Percentiles rank a stretch among this genome's conserved stretches.
Conservation (phyloP, 371 early-diverging fungal species). For the Amoeboaphelidium protococcarum region DNA sequence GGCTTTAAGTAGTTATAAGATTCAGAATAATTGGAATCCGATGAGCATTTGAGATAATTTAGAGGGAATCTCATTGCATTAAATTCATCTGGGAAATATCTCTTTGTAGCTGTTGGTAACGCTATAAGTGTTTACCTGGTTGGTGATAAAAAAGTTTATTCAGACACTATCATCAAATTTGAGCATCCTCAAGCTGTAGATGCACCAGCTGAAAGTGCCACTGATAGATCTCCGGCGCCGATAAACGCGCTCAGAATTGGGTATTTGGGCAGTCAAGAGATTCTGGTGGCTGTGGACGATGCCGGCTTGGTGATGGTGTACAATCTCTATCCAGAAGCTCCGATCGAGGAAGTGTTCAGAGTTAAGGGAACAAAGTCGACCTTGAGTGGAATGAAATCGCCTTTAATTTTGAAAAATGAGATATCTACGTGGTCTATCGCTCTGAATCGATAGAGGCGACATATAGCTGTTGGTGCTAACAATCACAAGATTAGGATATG, state of each 20-base stretch:
- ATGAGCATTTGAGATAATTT: too few species aligned
- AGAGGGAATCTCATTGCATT: too few species aligned
- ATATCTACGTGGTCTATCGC: slow-evolving; percentile 33
- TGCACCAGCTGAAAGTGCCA: neutral
- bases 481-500: slow-evolving; percentile 22
- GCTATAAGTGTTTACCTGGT: too few species aligned
- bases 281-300: neutral
- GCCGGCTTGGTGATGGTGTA: neutral
- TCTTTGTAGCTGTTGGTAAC: too few species aligned
- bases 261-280: neutral
- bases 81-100: too few species aligned
- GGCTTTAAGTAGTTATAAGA: too few species aligned
- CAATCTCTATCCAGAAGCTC: neutral
- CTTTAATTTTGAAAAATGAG: slow-evolving; percentile 8
- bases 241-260: neutral
- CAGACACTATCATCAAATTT: too few species aligned
- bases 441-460: slow-evolving; percentile 17
- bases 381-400: neutral
- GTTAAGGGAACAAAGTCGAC: too few species aligned
- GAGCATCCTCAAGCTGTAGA: neutral
- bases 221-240: neutral
- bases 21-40: too few species aligned
- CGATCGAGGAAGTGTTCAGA: too few species aligned
- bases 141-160: too few species aligned
- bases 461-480: slow-evolving; percentile 31